Conservation (phyloP, 2,329 filamentous ascomycete species). For the Periconia sp. region DNA sequence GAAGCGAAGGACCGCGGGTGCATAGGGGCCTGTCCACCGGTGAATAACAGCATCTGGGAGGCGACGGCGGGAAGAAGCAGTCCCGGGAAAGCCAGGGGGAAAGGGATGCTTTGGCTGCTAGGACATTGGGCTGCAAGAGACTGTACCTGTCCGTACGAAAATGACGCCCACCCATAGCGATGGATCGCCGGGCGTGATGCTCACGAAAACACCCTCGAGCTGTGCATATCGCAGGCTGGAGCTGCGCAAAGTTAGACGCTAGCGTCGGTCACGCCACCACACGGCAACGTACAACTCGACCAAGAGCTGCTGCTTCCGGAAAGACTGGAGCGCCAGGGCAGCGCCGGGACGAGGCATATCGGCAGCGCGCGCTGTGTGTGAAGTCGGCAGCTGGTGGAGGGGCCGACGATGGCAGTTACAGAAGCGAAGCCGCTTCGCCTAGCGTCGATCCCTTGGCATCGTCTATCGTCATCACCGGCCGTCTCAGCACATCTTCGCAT, state of each 20-base stretch:
- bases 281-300: conserved; percentile 74
- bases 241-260: conserved; percentile 56
- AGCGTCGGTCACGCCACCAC: conserved; percentile 17
- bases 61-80: conserved; percentile 7
- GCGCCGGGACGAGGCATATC: conserved; percentile 32
- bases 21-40: conserved; percentile 75
- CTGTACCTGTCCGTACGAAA: conserved; percentile 83
- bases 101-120: background rate
- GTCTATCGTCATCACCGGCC: background rate
- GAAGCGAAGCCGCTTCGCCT: conserved; percentile 4
- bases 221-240: conserved; percentile 80
- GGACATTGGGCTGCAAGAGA: conserved; percentile 9
- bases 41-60: too few species aligned
- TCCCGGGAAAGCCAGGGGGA: conserved; percentile 9
- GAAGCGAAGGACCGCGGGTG: conserved; percentile 85
- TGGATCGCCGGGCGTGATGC: conserved; percentile 79
- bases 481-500: background rate
- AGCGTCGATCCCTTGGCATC: conserved; percentile 2
- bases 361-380: too few species aligned
- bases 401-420: conserved; percentile 3
- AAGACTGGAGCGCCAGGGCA: conserved; percentile 45
- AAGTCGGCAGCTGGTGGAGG: conserved; percentile 1
- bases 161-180: conserved; percentile 88
- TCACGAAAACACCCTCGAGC: conserved; percentile 86
- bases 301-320: conserved; percentile 77